Evolutionary conservation across 805 yeast genomes (phyloP).

Genomic region (Pichia thaimueangensis): DNA sequence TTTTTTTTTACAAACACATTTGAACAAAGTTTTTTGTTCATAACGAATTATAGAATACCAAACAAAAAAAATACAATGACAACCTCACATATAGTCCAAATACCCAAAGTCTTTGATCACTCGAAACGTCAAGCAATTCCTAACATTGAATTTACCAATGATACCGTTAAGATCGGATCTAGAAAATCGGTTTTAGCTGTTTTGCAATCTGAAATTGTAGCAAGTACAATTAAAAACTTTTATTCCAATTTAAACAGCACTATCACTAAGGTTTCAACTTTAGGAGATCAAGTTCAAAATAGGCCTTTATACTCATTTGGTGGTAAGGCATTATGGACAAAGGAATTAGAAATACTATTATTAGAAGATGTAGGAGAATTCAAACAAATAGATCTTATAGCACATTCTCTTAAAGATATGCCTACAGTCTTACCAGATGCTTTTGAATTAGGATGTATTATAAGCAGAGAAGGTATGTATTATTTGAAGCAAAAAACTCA

Average conservation of each 20-base stretch:
- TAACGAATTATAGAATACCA: too few species aligned
- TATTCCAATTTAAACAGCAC: constrained; percentile 69
- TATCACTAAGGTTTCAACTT: constrained; percentile 71
- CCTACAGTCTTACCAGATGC: constrained; percentile 89
- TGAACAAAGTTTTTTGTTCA: too few species aligned
- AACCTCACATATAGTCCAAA: constrained; percentile 10
- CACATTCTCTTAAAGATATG: constrained; percentile 86
- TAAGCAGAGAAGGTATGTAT: constrained; percentile 57
- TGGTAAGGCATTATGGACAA: constrained; percentile 95
- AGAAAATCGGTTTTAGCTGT: constrained; percentile 86
- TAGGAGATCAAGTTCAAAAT: constrained; percentile 84
- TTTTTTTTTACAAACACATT: neutral
- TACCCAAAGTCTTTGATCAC: constrained; percentile 13
- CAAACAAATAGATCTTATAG: constrained; percentile 77
- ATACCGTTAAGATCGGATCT: constrained; percentile 61
- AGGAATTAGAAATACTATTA: constrained; percentile 79
- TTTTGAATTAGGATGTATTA: constrained; percentile 81
- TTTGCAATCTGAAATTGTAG: constrained; percentile 73
- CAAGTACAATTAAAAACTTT: constrained; percentile 43
- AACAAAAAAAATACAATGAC: neutral
- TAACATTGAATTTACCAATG: constrained; percentile 3
- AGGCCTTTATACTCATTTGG: constrained; percentile 92
- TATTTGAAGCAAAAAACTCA: too few species aligned
- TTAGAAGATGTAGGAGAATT: constrained; percentile 56
- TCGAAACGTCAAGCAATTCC: constrained; percentile 5